phyloP scores from a whole-genome alignment of 768 basidiomycete species.

The Glaciozyma antarctica region DNA sequence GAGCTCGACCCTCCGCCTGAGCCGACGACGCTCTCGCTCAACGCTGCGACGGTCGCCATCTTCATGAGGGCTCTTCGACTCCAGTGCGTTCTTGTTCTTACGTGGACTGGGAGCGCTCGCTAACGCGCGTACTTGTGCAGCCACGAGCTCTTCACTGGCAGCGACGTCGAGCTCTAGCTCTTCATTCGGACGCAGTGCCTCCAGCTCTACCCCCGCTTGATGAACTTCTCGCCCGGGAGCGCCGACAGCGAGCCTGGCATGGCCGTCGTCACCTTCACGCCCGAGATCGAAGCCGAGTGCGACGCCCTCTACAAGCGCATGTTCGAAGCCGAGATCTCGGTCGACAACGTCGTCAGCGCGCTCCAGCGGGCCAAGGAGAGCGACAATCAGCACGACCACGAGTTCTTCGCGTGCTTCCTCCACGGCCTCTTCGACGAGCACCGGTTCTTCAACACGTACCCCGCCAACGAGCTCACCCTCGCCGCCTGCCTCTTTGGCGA shows the following conservation, averaged over 20 bases:
- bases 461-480: conserved; percentile 84
- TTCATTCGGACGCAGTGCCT: conserved; percentile 85
- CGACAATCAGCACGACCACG: conserved; percentile 72
- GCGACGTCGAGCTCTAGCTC: conserved; percentile 72
- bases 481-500: conserved; percentile 94
- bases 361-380: conserved; percentile 79
- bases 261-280: conserved; percentile 71
- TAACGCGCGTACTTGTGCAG: conserved; percentile 40
- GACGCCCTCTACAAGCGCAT: conserved; percentile 95
- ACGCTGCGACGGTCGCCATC: conserved; percentile 77
- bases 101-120: not conserved
- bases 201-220: conserved; percentile 89
- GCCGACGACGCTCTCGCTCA: conserved; percentile 74
- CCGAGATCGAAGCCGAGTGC: conserved; percentile 85
- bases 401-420: conserved; percentile 98
- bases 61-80: conserved; percentile 81
- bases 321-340: conserved; percentile 89
- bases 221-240: conserved; percentile 66
- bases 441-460: conserved; percentile 97
- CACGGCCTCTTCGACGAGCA: conserved; percentile 99
- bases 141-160: conserved; percentile 61
- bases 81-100: conserved; percentile 48
- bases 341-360: conserved; percentile 85
- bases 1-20: conserved; percentile 57
- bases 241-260: conserved; percentile 86